Conservation (phyloP, 2,329 filamentous ascomycete genomes). For the Didymella exigua region DNA sequence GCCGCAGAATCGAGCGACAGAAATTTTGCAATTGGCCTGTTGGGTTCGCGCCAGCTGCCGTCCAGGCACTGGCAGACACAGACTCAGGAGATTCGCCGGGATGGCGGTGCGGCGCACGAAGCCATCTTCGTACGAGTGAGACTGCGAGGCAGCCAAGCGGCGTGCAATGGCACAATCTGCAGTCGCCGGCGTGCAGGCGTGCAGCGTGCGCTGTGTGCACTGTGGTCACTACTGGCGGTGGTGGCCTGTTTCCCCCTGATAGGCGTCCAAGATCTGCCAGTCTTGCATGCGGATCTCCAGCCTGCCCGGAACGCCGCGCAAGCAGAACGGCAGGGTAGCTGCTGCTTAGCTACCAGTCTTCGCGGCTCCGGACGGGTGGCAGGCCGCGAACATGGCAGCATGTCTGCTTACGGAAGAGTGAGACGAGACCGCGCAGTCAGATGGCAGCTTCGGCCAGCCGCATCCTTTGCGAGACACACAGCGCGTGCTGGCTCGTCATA, state of each 20-base stretch:
- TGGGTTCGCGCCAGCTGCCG: slow-evolving; percentile 23
- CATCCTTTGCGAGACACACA: too few species aligned
- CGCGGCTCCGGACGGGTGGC: not conserved
- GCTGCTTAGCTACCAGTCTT: slow-evolving; percentile 14
- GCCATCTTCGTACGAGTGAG: not conserved
- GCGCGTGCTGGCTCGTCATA: slow-evolving; percentile 2
- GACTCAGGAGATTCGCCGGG: not conserved
- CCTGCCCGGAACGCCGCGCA: slow-evolving; percentile 20
- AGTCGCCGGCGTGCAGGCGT: not conserved
- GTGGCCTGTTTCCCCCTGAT: slow-evolving; percentile 15
- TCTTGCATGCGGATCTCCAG: slow-evolving; percentile 21
- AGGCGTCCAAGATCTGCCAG: slow-evolving; percentile 17
- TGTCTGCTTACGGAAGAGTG: not conserved
- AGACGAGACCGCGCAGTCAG: not conserved
- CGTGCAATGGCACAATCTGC: slow-evolving; percentile 2
- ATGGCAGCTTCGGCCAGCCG: too few species aligned
- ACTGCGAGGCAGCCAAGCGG: slow-evolving; percentile 1
- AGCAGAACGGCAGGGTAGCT: slow-evolving; percentile 10
- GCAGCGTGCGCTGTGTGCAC: slow-evolving; percentile 1
- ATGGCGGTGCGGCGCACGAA: not conserved
- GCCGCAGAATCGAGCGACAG: slow-evolving; percentile 15
- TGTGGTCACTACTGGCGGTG: not conserved
- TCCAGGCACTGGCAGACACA: slow-evolving; percentile 6
- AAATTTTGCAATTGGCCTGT: slow-evolving; percentile 24
- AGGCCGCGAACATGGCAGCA: not conserved